phyloP scores from a whole-genome alignment of 176 grass and related monocot species.

The Areca catechu region DNA sequence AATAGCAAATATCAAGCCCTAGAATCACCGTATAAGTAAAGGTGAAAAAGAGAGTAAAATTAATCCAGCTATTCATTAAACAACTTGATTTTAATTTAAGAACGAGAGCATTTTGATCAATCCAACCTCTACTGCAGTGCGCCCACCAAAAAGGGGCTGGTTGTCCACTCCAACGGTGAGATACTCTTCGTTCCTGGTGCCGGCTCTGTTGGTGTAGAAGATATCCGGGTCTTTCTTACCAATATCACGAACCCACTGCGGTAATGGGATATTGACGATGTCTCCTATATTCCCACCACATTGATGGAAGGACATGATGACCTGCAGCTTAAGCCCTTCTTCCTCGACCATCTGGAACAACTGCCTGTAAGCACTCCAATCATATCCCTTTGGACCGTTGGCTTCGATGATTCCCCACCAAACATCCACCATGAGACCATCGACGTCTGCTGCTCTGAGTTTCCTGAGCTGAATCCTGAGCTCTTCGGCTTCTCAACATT shows the following conservation, averaged over 20 bases:
- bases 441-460: conserved; percentile 36
- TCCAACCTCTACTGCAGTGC: conserved; percentile 66
- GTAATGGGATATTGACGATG: conserved; percentile 55
- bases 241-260: conserved; percentile 40
- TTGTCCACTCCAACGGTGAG: conserved; percentile 72
- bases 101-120: too few species aligned
- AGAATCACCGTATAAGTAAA: too few species aligned
- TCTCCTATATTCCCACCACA: conserved; percentile 81
- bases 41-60: too few species aligned
- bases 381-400: conserved; percentile 30
- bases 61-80: too few species aligned
- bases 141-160: conserved; percentile 58
- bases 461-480: conserved; percentile 33
- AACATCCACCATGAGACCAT: conserved; percentile 81
- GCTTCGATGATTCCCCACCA: conserved; percentile 91
- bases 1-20: too few species aligned
- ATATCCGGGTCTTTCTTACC: conserved; percentile 37
- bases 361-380: conserved; percentile 68
- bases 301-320: conserved; percentile 90
- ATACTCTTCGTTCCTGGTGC: conserved; percentile 59
- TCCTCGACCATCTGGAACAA: conserved; percentile 56
- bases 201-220: conserved; percentile 59
- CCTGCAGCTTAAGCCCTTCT: conserved; percentile 68
- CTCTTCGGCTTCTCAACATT: conserved; percentile 36
- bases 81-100: too few species aligned